These are phyloP conservation scores for Rhodofomes roseus DNA, from an alignment of 1,284 basidiomycete species.

Conservation along the genomic window DNA sequence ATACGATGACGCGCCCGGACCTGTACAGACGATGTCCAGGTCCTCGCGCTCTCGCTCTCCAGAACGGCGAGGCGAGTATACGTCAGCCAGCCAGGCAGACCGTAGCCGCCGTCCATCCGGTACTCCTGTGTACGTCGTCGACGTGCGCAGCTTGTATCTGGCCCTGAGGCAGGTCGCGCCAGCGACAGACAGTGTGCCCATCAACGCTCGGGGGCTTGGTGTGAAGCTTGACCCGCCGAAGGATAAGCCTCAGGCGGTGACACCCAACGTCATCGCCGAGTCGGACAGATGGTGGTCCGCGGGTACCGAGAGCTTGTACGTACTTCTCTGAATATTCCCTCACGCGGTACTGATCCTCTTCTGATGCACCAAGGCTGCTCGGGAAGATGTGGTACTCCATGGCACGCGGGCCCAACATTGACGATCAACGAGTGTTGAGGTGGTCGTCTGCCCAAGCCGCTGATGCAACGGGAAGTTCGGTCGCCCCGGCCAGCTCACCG, in stretches of 20 bases:
- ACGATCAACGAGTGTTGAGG: slow-evolving; percentile 23
- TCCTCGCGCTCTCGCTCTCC: slow-evolving; percentile 25
- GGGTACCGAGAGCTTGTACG: slow-evolving; percentile 34
- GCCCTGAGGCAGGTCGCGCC: slow-evolving; percentile 18
- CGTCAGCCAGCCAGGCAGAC: slow-evolving; percentile 15
- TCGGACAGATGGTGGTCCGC: slow-evolving; percentile 26
- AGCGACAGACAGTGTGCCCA: slow-evolving; percentile 7
- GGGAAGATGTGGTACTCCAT: slow-evolving; percentile 26
- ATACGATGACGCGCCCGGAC: slow-evolving; percentile 8
- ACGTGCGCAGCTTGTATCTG: slow-evolving; percentile 25
- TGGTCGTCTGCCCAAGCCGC: slow-evolving; percentile 5
- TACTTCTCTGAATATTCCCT: neutral
- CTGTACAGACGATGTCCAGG: neutral
- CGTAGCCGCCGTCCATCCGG: slow-evolving; percentile 5
- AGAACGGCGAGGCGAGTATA: slow-evolving; percentile 5
- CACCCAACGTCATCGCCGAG: slow-evolving; percentile 11
- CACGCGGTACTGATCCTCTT: neutral
- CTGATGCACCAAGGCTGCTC: slow-evolving; percentile 16
- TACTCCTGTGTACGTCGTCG: slow-evolving; percentile 26
- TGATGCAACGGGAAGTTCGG: neutral
- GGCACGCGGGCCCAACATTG: slow-evolving; percentile 24
- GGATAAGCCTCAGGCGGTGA: slow-evolving; percentile 5
- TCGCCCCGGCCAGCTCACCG: neutral
- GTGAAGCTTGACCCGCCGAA: slow-evolving; percentile 10
- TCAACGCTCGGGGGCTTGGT: slow-evolving; percentile 14